Conservation (phyloP, 2,329 filamentous ascomycete species). For the Hymenoscyphus albidus region DNA sequence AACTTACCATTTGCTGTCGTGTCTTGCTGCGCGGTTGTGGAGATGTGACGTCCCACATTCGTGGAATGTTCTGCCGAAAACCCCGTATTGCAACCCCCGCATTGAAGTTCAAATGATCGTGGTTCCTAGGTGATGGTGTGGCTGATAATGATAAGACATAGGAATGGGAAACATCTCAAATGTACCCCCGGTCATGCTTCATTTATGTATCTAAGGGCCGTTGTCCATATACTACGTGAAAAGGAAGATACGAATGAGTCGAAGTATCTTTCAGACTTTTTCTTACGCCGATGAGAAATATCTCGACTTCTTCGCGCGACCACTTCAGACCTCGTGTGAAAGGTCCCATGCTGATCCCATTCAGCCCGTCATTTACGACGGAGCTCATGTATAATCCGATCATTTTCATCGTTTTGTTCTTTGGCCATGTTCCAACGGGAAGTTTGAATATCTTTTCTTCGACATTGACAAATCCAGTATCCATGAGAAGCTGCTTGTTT, state of each 20-base stretch:
- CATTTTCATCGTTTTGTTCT: conserved; percentile 43
- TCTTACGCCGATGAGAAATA: conserved; percentile 22
- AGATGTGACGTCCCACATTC: too few relatives aligned
- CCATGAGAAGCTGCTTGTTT: conserved; percentile 9
- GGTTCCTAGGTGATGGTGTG: background rate
- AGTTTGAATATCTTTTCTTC: conserved; percentile 41
- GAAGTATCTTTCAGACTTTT: conserved; percentile 19
- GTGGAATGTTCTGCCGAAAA: too few relatives aligned
- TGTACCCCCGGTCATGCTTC: background rate
- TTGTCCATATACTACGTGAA: conserved; percentile 14
- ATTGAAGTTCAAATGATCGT: background rate
- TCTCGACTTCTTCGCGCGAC: conserved; percentile 21
- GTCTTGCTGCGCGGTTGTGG: too few relatives aligned
- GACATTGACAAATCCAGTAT: conserved; percentile 42
- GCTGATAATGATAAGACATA: background rate
- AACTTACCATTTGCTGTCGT: too few relatives aligned
- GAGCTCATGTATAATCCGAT: conserved; percentile 34
- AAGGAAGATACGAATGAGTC: conserved; percentile 23
- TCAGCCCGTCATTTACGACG: conserved; percentile 16
- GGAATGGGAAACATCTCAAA: background rate
- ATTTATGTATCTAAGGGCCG: conserved; percentile 8
- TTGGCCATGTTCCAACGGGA: conserved; percentile 47
- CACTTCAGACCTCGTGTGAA: conserved; percentile 24
- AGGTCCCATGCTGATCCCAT: conserved; percentile 19
- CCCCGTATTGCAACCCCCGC: background rate